A percentile compares a stretch with the other conserved stretches of the same genome.
Conservation (phyloP, 1,139 yeast genomes). For the Yamadazyma sp. region DNA sequence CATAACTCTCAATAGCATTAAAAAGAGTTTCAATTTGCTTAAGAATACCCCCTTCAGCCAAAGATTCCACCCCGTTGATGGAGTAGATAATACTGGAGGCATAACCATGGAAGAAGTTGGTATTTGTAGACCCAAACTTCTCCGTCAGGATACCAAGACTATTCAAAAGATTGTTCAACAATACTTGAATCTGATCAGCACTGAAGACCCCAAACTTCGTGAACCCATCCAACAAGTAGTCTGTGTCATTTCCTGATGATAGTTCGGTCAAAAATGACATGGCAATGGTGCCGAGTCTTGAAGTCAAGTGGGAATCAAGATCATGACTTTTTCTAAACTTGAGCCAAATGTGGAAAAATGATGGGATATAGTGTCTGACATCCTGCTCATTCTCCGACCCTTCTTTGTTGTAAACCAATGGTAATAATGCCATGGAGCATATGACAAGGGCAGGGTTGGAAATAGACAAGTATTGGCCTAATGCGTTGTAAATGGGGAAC, state of each 20-base stretch:
- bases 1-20: constrained; percentile 77
- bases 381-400: constrained; percentile 33
- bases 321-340: constrained; percentile 56
- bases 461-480: constrained; percentile 53
- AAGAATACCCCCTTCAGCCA: constrained; percentile 48
- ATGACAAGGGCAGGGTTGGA: constrained; percentile 59
- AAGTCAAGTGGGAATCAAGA: constrained; percentile 66
- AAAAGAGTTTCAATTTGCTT: constrained; percentile 54
- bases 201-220: constrained; percentile 61
- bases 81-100: constrained; percentile 68
- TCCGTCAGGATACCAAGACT: constrained; percentile 48
- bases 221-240: constrained; percentile 9
- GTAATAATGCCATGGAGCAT: constrained; percentile 58
- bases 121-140: constrained; percentile 38
- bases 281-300: constrained; percentile 64
- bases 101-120: constrained; percentile 55
- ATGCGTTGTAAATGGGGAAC: constrained; percentile 34
- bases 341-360: constrained; percentile 75
- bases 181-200: constrained; percentile 54
- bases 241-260: constrained; percentile 11
- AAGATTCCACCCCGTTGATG: constrained; percentile 49
- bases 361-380: constrained; percentile 56
- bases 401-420: constrained; percentile 30
- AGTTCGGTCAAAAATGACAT: constrained; percentile 43
- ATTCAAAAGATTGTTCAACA: constrained; percentile 58